Evolutionary conservation across 1,284 basidiomycete genomes (phyloP), one percentile per base, ranked within the genome.

Genomic region (Pseudozyma thailandica): DNA sequence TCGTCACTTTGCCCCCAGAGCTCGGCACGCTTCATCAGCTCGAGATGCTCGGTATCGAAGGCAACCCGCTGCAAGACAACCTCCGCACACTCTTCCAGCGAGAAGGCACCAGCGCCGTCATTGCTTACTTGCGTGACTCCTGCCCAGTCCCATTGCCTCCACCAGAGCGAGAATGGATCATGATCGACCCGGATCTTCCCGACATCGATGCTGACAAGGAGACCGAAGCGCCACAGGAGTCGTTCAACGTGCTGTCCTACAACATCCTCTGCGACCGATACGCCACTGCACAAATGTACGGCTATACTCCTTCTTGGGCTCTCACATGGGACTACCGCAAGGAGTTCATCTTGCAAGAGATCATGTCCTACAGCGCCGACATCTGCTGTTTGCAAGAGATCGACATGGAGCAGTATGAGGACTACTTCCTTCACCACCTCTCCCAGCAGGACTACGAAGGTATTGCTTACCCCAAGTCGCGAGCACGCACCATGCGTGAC

Each of bases 241-340:
- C 89, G 7, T 91, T 97, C 85, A 91, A 89, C 57, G 87, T 92
- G 26, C 85, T 98, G 38, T 91, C 88, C 80, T 98, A 95, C 87
- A 99, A 99, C 84, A 94, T 98, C 69, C 89, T 99, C 13, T 96
- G 93, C 84, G 92, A 95, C 80, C 89, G 89, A 81, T 92, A 89
- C 79, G 96, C 96, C 16, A 95, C 95, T 23, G 88, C 91, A 76
- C 87, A 89, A 69, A 86, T 97, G 84, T 98, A 98, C 84, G 94
- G 93, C 10, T 99, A 99, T 84, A 98, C 95, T 0, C 95, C 96
- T 1, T 88, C 90, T 6, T 98, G 95, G 94, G 96, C 96, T 0
- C 86, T 99, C 33, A 87, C 89, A 38, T 99, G 96, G 96, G 89
- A 91, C 41, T 98, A 96, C 83, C 89, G 96, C 63, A 94, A 93